Evolutionary conservation across 148 eudicot species (phyloP), one percentile per base, ranked within the genome.

Genomic region (Limonium bicolor): DNA sequence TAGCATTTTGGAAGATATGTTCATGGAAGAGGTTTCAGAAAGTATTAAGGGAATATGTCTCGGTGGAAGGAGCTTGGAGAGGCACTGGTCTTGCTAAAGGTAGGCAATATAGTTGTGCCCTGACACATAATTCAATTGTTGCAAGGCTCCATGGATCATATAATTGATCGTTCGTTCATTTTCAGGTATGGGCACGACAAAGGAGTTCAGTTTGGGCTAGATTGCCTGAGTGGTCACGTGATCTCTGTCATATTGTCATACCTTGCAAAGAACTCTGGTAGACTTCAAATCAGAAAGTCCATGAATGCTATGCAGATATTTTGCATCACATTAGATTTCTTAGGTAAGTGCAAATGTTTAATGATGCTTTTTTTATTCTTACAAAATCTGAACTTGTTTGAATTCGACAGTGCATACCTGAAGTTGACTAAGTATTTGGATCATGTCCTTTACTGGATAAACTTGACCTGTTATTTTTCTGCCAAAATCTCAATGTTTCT

Each of bases 111-210:
- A 21, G 45, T 21, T 20, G 37, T 28, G 20, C 20, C 42, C 20
- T 35, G 54, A 18, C n/a, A n/a, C n/a, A n/a, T n/a, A n/a, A n/a
- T n/a, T n/a, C n/a, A n/a, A n/a, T n/a, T n/a, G n/a, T n/a, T n/a
- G n/a, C n/a, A n/a, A n/a, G n/a, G n/a, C n/a, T n/a, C n/a, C n/a
- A n/a, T n/a, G n/a, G n/a, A n/a, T n/a, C n/a, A n/a, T n/a, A n/a
- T n/a, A n/a, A n/a, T n/a, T n/a, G n/a, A n/a, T n/a, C n/a, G n/a
- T n/a, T n/a, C n/a, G n/a, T n/a, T n/a, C n/a, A n/a, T 11, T 80
- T 47, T 55, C 57, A 90, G 97, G 81, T 84, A 27, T 90, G 95
- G 97, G 93, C 95, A 54, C 87, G 93, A 39, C 90, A 84, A 41
- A 77, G 94, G 63, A 68, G 80, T 67, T 73, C 84, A 34, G 50